Percentiles rank a stretch among this genome's conserved stretches.
phyloP scores from a whole-genome alignment of 2,329 filamentous ascomycete genomes.

The Alternaria dauci region DNA sequence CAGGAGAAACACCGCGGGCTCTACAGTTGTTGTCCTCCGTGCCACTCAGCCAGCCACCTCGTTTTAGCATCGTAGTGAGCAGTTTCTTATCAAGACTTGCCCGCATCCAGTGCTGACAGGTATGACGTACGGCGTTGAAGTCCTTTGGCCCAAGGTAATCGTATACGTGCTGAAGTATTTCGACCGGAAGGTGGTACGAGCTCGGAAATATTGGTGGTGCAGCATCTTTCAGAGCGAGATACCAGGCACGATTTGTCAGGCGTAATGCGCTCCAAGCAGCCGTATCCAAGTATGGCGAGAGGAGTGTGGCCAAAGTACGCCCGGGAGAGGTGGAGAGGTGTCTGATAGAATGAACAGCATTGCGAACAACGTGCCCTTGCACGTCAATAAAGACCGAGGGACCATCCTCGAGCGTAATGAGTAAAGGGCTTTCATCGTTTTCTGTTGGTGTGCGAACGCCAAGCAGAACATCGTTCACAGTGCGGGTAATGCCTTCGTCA shows the following conservation, averaged over 20 bases:
- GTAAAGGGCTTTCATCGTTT: constrained; percentile 20
- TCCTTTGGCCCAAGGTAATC: constrained; percentile 56
- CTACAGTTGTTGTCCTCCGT: constrained; percentile 2
- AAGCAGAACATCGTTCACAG: constrained; percentile 39
- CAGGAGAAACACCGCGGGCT: neutral
- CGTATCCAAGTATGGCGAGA: constrained; percentile 28
- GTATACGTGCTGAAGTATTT: constrained; percentile 61
- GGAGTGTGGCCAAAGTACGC: neutral
- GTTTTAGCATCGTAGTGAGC: constrained; percentile 62
- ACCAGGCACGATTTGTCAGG: constrained; percentile 49
- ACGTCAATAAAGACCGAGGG: neutral
- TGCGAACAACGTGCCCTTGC: neutral
- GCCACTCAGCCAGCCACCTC: constrained; percentile 60
- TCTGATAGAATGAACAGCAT: neutral
- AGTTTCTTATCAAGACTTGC: constrained; percentile 63
- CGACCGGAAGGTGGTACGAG: constrained; percentile 52
- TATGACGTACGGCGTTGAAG: constrained; percentile 68
- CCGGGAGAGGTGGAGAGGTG: neutral
- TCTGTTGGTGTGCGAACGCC: constrained; percentile 29
- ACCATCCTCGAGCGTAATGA: constrained; percentile 12
- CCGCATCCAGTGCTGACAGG: constrained; percentile 68
- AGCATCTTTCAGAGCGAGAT: constrained; percentile 33
- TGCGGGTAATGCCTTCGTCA: constrained; percentile 28
- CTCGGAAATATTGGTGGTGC: constrained; percentile 35
- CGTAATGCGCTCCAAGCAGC: constrained; percentile 35